Conservation (phyloP, 371 early-diverging fungal species). For the Pancytospora epiphaga region DNA sequence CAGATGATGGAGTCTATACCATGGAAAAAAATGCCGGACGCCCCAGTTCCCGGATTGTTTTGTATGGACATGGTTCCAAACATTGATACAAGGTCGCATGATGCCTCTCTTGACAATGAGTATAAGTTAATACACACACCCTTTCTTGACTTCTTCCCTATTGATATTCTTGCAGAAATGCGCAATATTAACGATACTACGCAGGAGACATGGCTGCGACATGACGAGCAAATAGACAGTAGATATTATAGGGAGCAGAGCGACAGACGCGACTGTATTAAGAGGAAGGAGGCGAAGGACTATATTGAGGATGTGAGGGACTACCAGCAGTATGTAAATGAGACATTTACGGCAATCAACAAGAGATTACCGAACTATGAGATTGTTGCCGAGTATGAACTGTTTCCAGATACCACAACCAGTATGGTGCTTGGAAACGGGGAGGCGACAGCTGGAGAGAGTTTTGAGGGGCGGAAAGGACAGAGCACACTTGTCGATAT, state of each 20-base stretch:
- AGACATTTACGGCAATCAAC: conserved; percentile 6
- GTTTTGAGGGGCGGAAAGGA: background rate
- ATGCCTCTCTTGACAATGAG: conserved; percentile 6
- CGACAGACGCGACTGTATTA: conserved; percentile 9
- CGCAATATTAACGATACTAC: background rate
- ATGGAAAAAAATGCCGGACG: background rate
- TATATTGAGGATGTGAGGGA: conserved; percentile 7
- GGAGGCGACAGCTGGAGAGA: background rate
- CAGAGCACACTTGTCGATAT: conserved; percentile 5
- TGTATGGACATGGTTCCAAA: conserved; percentile 19
- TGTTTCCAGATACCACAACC: background rate
- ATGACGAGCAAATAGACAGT: conserved; percentile 13
- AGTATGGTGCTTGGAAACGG: conserved; percentile 2
- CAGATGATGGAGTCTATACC: background rate
- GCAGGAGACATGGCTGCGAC: background rate
- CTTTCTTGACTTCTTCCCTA: conserved; percentile 2
- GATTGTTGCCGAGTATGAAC: conserved; percentile 11
- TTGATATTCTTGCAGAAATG: conserved; percentile 12
- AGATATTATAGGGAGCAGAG: conserved; percentile 16
- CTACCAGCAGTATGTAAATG: conserved; percentile 8
- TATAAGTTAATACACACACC: conserved; percentile 12
- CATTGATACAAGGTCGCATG: conserved; percentile 11
- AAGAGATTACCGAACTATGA: background rate
- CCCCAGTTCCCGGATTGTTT: conserved; percentile 18
- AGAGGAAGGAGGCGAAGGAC: conserved; percentile 2